Evolutionary conservation across 768 basidiomycete genomes (phyloP).

Genomic region (Kwoniella dejecticola): DNA sequence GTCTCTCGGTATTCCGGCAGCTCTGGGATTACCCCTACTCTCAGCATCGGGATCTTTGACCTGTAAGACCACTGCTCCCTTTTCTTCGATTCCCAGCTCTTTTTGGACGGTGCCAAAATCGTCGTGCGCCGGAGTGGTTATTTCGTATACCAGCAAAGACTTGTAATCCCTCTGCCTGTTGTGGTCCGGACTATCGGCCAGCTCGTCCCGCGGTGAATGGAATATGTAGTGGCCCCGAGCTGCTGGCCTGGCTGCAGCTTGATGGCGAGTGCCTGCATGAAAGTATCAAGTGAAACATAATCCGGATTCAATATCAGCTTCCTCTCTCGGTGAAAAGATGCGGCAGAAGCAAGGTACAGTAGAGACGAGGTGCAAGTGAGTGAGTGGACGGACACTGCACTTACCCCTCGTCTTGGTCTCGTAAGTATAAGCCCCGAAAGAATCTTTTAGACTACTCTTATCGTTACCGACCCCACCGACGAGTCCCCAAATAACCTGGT

Average conservation of each 20-base stretch:
- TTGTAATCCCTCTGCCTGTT: slow-evolving; percentile 48
- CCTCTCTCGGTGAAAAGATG: too few relatives aligned
- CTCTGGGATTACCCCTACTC: slow-evolving; percentile 36
- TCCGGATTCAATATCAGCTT: too few relatives aligned
- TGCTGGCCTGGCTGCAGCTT: slow-evolving; percentile 46
- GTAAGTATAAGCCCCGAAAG: slow-evolving; percentile 45
- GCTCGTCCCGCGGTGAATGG: slow-evolving; percentile 47
- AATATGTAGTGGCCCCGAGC: slow-evolving; percentile 51
- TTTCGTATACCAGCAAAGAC: slow-evolving; percentile 42
- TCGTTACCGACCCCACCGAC: slow-evolving; percentile 33
- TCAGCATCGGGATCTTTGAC: slow-evolving; percentile 47
- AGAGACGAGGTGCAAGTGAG: too few relatives aligned
- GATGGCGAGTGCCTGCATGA: slow-evolving; percentile 43
- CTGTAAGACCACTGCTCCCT: slow-evolving; percentile 41
- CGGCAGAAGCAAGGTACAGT: too few relatives aligned
- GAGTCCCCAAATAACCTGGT: slow-evolving; percentile 50
- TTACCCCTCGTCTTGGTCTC: slow-evolving; percentile 50
- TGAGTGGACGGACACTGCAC: too few relatives aligned
- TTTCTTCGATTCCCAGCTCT: slow-evolving; percentile 41
- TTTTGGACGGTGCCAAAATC: slow-evolving; percentile 48
- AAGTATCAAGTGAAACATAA: too few relatives aligned
- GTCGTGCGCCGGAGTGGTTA: slow-evolving; percentile 44
- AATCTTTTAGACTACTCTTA: slow-evolving; percentile 31
- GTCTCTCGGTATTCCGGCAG: slow-evolving; percentile 42
- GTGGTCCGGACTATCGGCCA: slow-evolving; percentile 41